Conservation (phyloP, 306 rosid genomes). For the Ormosia emarginata region DNA sequence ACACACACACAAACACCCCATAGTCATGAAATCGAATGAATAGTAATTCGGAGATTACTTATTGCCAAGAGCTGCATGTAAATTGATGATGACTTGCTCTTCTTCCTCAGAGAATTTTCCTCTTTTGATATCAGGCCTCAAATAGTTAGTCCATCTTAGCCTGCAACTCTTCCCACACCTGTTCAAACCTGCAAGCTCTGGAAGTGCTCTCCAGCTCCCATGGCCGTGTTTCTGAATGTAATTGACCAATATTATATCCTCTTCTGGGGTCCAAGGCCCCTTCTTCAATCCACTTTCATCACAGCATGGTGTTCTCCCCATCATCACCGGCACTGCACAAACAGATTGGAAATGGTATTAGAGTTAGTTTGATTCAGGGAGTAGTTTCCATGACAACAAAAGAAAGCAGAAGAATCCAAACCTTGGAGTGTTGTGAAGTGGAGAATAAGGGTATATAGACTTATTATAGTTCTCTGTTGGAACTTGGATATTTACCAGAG, state of each 20-base stretch:
- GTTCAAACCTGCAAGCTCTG: conserved; percentile 73
- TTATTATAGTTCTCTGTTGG: neutral
- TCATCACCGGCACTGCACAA: conserved; percentile 25
- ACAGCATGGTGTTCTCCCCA: conserved; percentile 32
- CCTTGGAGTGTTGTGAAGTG: conserved; percentile 23
- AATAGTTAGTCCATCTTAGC: conserved; percentile 74
- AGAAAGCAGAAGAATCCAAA: neutral
- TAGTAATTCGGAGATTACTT: conserved; percentile 42
- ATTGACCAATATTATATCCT: conserved; percentile 34
- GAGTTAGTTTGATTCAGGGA: neutral
- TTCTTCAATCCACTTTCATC: conserved; percentile 44
- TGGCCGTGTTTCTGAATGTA: conserved; percentile 58
- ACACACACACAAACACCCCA: neutral
- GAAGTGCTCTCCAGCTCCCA: conserved; percentile 83
- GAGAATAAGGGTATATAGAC: neutral
- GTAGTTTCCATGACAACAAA: neutral
- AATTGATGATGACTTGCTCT: conserved; percentile 54
- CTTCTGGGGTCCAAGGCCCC: conserved; percentile 55
- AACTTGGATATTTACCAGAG: neutral
- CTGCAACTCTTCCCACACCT: conserved; percentile 86
- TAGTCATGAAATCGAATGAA: neutral
- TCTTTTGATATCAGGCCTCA: conserved; percentile 77
- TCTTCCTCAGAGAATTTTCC: conserved; percentile 67
- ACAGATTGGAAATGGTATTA: neutral
- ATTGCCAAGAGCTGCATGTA: conserved; percentile 70